Percentiles rank a stretch among this genome's conserved stretches.
These are phyloP conservation scores for Escovopsis sp. DNA, from an alignment of 2,329 filamentous ascomycete species.

Conservation along the genomic window DNA sequence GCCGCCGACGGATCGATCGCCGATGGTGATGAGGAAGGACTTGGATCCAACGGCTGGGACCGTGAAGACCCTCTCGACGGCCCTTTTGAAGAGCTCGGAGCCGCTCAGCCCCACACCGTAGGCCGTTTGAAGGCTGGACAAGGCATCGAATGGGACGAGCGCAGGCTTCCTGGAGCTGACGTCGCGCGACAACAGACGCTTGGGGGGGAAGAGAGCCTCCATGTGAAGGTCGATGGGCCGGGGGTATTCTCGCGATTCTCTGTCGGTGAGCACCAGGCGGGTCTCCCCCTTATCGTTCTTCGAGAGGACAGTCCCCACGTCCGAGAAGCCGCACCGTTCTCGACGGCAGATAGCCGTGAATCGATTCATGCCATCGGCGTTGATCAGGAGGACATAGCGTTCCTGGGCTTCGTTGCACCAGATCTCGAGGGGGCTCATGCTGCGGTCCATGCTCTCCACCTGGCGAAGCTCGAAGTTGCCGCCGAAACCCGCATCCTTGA, in stretches of 20 bases:
- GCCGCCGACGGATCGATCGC: slow-evolving; percentile 81
- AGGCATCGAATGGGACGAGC: slow-evolving; percentile 57
- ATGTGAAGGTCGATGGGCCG: slow-evolving; percentile 80
- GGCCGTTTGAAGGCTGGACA: slow-evolving; percentile 46
- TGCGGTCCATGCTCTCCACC: slow-evolving; percentile 74
- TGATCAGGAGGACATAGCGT: slow-evolving; percentile 82
- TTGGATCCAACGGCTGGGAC: slow-evolving; percentile 92
- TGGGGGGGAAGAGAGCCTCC: slow-evolving; percentile 75
- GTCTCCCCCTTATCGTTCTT: slow-evolving; percentile 47
- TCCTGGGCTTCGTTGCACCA: slow-evolving; percentile 98
- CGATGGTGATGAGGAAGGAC: slow-evolving; percentile 93
- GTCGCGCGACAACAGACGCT: slow-evolving; percentile 62
- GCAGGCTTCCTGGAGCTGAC: slow-evolving; percentile 55
- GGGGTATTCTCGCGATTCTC: slow-evolving; percentile 59
- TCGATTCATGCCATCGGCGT: slow-evolving; percentile 62
- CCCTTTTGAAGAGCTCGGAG: slow-evolving; percentile 42
- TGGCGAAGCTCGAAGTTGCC: slow-evolving; percentile 91
- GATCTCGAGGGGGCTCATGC: slow-evolving; percentile 91
- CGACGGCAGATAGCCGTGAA: slow-evolving; percentile 56
- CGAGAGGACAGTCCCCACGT: slow-evolving; percentile 64
- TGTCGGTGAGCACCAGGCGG: slow-evolving; percentile 65
- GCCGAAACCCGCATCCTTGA: slow-evolving; percentile 81
- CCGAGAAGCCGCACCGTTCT: slow-evolving; percentile 83
- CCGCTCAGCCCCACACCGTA: slow-evolving; percentile 38
- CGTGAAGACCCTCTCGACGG: slow-evolving; percentile 65